phyloP scores from a whole-genome alignment of 169 alveolate species.

The Babesia sp. region DNA sequence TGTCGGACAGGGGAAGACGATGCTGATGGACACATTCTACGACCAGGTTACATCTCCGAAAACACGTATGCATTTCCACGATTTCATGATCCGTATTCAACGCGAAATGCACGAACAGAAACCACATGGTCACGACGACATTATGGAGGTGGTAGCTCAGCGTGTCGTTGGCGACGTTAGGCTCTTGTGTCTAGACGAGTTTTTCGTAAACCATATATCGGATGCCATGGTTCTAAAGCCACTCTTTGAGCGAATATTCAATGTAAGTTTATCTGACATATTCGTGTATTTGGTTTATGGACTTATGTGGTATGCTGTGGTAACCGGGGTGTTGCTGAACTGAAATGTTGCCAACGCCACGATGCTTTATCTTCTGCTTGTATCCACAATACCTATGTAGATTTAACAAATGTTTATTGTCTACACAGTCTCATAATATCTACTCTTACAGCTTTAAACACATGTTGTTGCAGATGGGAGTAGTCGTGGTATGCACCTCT shows the following conservation, averaged over 20 bases:
- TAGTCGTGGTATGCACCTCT: constrained; percentile 68
- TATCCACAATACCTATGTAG: too few species aligned
- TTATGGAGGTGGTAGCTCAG: constrained; percentile 59
- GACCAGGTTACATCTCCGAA: constrained; percentile 52
- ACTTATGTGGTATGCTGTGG: too few species aligned
- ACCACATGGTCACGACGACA: constrained; percentile 34
- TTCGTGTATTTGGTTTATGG: neutral
- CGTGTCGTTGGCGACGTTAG: constrained; percentile 59
- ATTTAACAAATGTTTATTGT: too few species aligned
- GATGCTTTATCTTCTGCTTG: too few species aligned
- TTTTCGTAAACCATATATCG: constrained; percentile 76
- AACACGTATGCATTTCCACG: constrained; percentile 73
- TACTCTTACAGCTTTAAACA: too few species aligned
- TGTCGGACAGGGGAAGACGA: constrained; percentile 81
- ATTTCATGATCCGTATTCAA: constrained; percentile 75
- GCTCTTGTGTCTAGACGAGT: constrained; percentile 76
- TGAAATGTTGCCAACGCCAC: too few species aligned
- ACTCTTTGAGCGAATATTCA: constrained; percentile 69
- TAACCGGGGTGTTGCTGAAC: too few species aligned
- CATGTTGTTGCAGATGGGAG: constrained; percentile 35
- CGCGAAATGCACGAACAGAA: constrained; percentile 65
- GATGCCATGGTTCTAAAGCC: constrained; percentile 79
- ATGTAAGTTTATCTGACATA: constrained; percentile 27
- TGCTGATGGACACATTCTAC: constrained; percentile 72
- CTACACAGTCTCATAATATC: too few species aligned